Conservation (phyloP, 176 grass and related monocot species). For the Saccharum officinarum region DNA sequence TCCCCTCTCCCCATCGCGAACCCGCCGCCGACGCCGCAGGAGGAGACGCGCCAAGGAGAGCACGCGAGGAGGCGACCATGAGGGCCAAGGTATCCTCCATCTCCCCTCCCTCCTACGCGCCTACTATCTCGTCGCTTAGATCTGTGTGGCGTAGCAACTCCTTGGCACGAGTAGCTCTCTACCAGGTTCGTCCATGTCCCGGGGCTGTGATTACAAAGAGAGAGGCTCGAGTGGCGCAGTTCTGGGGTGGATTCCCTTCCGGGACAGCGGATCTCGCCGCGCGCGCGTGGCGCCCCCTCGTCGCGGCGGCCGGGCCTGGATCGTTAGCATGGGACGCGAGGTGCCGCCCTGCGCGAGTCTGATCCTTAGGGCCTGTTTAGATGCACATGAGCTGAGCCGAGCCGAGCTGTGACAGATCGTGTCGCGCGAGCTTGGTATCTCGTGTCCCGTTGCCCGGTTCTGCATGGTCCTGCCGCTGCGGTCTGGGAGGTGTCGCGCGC, state of each 20-base stretch:
- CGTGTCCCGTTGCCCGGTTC: not conserved
- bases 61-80: constrained; percentile 41
- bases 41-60: constrained; percentile 30
- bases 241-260: not conserved
- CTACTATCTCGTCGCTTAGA: not conserved
- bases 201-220: constrained; percentile 57
- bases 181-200: not conserved
- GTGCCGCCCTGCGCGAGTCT: constrained; percentile 19
- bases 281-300: not conserved
- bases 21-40: not conserved
- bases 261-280: constrained; percentile 24
- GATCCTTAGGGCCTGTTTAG: not conserved
- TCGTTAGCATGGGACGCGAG: not conserved
- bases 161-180: not conserved
- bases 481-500: not conserved
- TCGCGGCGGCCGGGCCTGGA: not conserved
- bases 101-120: not conserved
- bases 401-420: not conserved
- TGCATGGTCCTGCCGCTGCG: not conserved
- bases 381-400: not conserved
- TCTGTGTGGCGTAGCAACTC: not conserved
- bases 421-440: constrained; percentile 36
- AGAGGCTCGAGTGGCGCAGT: constrained; percentile 50
- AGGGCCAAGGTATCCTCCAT: constrained; percentile 63
- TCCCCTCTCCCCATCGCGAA: not conserved